A percentile compares a stretch with the other conserved stretches of the same genome.
Conservation (phyloP, 305 asterid species). For the Salvia sclarea region DNA sequence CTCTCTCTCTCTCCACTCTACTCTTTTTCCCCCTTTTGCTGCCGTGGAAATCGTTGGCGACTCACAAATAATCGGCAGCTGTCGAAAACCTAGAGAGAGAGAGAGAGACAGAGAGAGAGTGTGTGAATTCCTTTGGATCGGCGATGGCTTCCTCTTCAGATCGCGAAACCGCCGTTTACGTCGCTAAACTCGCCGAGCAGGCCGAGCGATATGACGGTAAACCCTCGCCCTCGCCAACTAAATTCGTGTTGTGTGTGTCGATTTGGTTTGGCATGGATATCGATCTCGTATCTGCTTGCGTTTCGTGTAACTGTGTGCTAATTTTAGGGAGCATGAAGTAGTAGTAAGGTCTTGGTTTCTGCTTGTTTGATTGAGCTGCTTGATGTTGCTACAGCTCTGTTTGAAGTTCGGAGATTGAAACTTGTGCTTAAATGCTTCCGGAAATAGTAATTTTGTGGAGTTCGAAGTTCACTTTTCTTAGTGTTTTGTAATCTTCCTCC, state of each 20-base stretch:
- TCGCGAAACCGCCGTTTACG: constrained; percentile 58
- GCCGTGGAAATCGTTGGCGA: constrained; percentile 26
- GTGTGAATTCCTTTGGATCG: constrained; percentile 34
- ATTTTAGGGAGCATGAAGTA: neutral
- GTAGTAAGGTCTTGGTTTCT: constrained; percentile 16
- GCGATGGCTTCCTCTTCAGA: constrained; percentile 62
- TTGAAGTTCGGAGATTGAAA: neutral
- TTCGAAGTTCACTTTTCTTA: neutral
- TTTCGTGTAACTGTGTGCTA: neutral
- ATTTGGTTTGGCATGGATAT: constrained; percentile 13
- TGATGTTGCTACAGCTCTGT: constrained; percentile 14
- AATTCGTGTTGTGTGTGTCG: neutral
- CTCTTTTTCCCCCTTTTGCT: constrained; percentile 1
- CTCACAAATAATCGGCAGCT: constrained; percentile 17
- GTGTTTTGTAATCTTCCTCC: neutral
- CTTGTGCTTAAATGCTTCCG: neutral
- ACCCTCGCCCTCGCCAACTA: constrained; percentile 2
- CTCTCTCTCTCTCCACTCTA: neutral
- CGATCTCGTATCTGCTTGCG: constrained; percentile 34
- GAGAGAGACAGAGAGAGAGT: neutral
- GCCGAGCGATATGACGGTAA: constrained; percentile 74
- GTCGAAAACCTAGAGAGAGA: constrained; percentile 37
- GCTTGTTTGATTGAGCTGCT: constrained; percentile 20
- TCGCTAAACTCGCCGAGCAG: constrained; percentile 67
- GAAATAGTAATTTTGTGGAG: neutral